These are phyloP conservation scores for Pelargonium australe DNA, from an alignment of 441 rosid species.

Conservation along the genomic window DNA sequence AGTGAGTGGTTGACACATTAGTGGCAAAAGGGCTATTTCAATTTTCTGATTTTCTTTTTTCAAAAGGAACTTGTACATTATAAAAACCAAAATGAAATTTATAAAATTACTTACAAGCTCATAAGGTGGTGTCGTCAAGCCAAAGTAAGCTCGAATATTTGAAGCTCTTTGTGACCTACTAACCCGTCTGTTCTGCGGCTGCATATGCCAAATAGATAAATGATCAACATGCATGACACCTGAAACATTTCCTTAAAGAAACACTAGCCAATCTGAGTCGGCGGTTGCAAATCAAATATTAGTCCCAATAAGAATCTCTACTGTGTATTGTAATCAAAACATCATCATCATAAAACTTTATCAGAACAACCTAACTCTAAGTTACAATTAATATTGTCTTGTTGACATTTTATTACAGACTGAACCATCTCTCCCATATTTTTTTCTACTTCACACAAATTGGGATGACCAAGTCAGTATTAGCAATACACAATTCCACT, in stretches of 20 bases:
- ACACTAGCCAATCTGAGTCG: background rate
- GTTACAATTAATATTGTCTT: background rate
- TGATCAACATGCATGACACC: constrained; percentile 7
- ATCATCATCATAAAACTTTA: background rate
- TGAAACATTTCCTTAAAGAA: background rate
- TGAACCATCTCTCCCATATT: background rate
- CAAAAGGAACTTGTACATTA: background rate
- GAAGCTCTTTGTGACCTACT: constrained; percentile 33
- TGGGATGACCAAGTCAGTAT: constrained; percentile 1
- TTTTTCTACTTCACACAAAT: background rate
- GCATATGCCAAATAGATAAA: constrained; percentile 6
- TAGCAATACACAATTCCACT: background rate
- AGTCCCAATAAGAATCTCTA: too few species aligned
- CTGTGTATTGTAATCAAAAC: background rate
- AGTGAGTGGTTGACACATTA: too few species aligned
- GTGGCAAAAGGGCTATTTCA: background rate
- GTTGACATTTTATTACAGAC: background rate
- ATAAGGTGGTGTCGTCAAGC: constrained; percentile 78
- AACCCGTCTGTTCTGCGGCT: constrained; percentile 30
- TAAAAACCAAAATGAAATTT: background rate
- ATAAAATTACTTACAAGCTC: constrained; percentile 44
- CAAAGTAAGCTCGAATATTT: constrained; percentile 52
- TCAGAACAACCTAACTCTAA: background rate
- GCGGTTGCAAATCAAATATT: too few species aligned
- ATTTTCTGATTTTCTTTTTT: constrained; percentile 1